These are phyloP conservation scores for Neobulgaria alba DNA, from an alignment of 2,329 filamentous ascomycete species.

Conservation along the genomic window DNA sequence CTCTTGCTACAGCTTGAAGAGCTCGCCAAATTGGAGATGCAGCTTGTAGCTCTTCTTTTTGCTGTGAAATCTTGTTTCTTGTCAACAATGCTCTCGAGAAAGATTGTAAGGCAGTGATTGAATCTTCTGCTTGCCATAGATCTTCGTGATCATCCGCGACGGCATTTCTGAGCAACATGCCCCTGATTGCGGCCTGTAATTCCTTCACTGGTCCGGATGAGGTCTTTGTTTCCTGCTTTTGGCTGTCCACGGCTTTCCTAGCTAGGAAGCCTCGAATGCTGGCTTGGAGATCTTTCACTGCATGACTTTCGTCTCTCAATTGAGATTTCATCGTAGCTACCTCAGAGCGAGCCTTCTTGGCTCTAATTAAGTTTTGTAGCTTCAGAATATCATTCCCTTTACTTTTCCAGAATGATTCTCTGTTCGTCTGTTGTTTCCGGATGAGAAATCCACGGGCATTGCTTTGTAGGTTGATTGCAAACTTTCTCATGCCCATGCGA, in stretches of 20 bases:
- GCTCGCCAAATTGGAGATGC: conserved; percentile 43
- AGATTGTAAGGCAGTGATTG: conserved; percentile 54
- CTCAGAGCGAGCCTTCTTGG: conserved; percentile 53
- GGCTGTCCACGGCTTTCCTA: conserved; percentile 47
- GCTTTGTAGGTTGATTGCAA: conserved; percentile 74
- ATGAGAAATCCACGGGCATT: conserved; percentile 67
- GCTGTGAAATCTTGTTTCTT: conserved; percentile 43
- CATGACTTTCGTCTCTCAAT: conserved; percentile 52
- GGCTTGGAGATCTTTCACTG: conserved; percentile 58
- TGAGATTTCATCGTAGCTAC: conserved; percentile 48
- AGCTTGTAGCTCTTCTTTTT: conserved; percentile 42
- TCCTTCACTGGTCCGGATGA: conserved; percentile 43
- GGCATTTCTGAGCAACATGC: conserved; percentile 46
- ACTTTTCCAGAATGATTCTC: conserved; percentile 60
- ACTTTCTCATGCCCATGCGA: conserved; percentile 71
- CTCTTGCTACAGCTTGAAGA: conserved; percentile 35
- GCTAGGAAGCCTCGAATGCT: conserved; percentile 58
- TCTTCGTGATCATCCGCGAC: conserved; percentile 44
- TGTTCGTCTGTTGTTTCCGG: conserved; percentile 52
- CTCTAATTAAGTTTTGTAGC: conserved; percentile 74
- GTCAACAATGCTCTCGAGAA: conserved; percentile 54
- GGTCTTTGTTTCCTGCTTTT: conserved; percentile 46
- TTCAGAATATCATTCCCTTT: conserved; percentile 65
- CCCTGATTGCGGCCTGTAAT: conserved; percentile 60
- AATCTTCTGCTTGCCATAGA: conserved; percentile 42